Conservation (phyloP, 768 basidiomycete genomes). For the Pisolithus tinctorius region DNA sequence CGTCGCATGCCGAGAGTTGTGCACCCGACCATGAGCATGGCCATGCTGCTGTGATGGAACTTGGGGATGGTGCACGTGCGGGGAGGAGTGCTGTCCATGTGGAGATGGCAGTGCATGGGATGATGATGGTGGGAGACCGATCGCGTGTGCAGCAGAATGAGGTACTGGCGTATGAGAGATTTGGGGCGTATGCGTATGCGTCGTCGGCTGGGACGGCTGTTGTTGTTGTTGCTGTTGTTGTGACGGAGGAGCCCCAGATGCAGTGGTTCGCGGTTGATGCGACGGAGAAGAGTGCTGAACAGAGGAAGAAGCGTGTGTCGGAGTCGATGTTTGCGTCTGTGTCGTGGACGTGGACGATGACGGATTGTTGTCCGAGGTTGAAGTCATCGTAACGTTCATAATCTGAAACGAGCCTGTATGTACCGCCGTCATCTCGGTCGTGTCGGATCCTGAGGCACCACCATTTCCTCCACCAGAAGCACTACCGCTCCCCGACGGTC, state of each 20-base stretch:
- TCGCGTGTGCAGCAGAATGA: background rate
- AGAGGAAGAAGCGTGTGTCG: too few species aligned
- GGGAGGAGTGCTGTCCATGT: background rate
- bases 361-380: conserved; percentile 13
- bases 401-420: conserved; percentile 63
- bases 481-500: conserved; percentile 16
- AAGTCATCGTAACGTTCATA: conserved; percentile 14
- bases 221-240: background rate
- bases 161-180: background rate
- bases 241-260: background rate
- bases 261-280: too few species aligned
- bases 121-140: background rate
- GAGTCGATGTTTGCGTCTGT: background rate
- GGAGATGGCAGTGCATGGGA: background rate
- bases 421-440: conserved; percentile 22
- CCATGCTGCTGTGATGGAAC: background rate
- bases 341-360: background rate
- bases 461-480: conserved; percentile 10
- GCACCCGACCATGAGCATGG: background rate
- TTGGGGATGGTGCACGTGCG: background rate
- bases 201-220: background rate
- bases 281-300: too few species aligned
- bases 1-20: background rate
- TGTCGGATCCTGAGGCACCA: conserved; percentile 3
- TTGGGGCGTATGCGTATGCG: background rate